phyloP scores from a whole-genome alignment of 1,139 yeast species.

The Scheffersomyces parashehatae region DNA sequence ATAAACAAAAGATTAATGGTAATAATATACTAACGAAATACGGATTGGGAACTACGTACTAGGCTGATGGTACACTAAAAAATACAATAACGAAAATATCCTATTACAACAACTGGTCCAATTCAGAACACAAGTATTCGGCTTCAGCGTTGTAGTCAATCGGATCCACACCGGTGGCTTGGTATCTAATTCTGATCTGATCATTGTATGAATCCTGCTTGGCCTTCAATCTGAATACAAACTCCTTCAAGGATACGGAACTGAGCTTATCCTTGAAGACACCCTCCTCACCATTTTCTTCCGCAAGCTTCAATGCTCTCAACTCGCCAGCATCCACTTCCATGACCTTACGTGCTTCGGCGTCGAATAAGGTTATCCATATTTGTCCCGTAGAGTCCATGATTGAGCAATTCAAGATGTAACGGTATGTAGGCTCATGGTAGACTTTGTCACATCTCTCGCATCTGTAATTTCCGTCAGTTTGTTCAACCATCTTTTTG shows the following conservation, averaged over 20 bases:
- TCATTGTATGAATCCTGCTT: conserved; percentile 85
- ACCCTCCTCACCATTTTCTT: conserved; percentile 36
- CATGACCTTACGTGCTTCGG: conserved; percentile 68
- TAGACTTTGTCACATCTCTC: conserved; percentile 80
- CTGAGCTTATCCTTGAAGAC: conserved; percentile 52
- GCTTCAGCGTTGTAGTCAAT: conserved; percentile 66
- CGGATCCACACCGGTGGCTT: conserved; percentile 54
- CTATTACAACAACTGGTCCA: conserved; percentile 41
- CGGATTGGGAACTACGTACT: background rate
- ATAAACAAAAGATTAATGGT: conserved; percentile 1
- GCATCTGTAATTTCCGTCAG: conserved; percentile 77
- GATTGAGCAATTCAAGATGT: conserved; percentile 68
- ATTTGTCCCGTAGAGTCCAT: conserved; percentile 80
- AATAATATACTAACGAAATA: background rate
- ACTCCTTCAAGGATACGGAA: conserved; percentile 66
- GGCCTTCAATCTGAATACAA: conserved; percentile 74
- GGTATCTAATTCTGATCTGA: conserved; percentile 72
- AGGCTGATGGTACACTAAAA: background rate
- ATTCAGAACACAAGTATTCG: conserved; percentile 53
- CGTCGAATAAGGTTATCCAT: conserved; percentile 88
- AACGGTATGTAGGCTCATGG: conserved; percentile 74
- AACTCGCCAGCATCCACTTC: conserved; percentile 73
- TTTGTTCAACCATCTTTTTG: conserved; percentile 75
- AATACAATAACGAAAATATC: conserved; percentile 2
- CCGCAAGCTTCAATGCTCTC: conserved; percentile 46